phyloP scores from a whole-genome alignment of 2,329 filamentous ascomycete genomes.

The Aspergillus flavus region DNA sequence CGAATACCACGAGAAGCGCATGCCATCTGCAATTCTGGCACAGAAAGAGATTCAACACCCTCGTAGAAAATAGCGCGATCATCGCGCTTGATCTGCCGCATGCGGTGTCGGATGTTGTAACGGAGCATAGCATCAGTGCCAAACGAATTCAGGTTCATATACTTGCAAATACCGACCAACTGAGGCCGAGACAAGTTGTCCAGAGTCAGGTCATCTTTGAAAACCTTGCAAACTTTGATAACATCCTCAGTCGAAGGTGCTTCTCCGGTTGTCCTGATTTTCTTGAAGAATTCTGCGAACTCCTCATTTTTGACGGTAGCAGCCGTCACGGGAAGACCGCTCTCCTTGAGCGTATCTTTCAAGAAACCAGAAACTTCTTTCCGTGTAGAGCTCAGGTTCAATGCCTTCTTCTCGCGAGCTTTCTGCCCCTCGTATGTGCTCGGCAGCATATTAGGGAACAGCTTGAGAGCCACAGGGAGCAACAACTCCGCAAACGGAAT shows the following conservation, averaged over 20 bases:
- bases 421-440: constrained; percentile 95
- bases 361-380: constrained; percentile 94
- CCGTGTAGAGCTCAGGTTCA: constrained; percentile 76
- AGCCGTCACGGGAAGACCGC: constrained; percentile 83
- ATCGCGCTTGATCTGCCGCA: constrained; percentile 99
- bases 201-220: constrained; percentile 94
- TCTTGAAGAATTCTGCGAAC: constrained; percentile 96
- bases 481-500: constrained; percentile 94
- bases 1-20: constrained; percentile 90
- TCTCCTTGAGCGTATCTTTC: constrained; percentile 84
- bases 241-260: constrained; percentile 85
- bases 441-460: constrained; percentile 96
- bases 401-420: constrained; percentile 86
- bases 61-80: constrained; percentile 93
- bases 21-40: constrained; percentile 87
- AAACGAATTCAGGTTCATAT: constrained; percentile 97
- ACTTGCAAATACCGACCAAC: constrained; percentile 95
- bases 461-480: constrained; percentile 83
- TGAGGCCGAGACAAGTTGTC: constrained; percentile 97
- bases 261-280: constrained; percentile 89
- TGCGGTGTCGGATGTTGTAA: constrained; percentile 94
- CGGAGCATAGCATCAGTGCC: constrained; percentile 97
- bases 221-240: constrained; percentile 98
- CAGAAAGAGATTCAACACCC: constrained; percentile 89
- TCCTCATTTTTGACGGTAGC: constrained; percentile 88